A percentile compares a stretch with the other conserved stretches of the same genome.
Conservation (phyloP, 169 alveolate species). For the Babesia ovata region DNA sequence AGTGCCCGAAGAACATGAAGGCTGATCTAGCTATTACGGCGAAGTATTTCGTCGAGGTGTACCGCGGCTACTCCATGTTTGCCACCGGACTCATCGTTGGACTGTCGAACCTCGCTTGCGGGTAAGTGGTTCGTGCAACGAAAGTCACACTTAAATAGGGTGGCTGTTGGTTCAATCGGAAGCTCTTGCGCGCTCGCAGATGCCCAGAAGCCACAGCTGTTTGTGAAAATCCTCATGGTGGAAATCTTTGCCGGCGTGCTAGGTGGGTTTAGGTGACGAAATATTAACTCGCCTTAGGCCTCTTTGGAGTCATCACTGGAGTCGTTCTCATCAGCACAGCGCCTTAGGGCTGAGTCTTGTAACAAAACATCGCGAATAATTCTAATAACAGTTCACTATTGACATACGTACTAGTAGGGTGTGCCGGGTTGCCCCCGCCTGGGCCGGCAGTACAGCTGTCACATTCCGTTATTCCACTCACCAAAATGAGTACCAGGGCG, state of each 20-base stretch:
- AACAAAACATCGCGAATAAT: slow-evolving; percentile 2
- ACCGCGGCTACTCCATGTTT: slow-evolving; percentile 93
- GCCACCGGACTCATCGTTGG: slow-evolving; percentile 99
- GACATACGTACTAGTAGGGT: not conserved
- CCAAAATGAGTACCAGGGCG: slow-evolving; percentile 81
- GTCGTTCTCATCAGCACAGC: slow-evolving; percentile 38
- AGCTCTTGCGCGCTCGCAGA: slow-evolving; percentile 99
- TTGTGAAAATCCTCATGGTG: slow-evolving; percentile 96
- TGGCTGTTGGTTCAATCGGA: slow-evolving; percentile 99
- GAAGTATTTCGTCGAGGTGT: slow-evolving; percentile 74
- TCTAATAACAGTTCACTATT: not conserved
- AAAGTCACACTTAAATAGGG: slow-evolving; percentile 51
- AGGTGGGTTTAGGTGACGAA: slow-evolving; percentile 76
- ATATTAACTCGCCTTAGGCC: slow-evolving; percentile 26
- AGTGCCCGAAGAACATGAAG: slow-evolving; percentile 67
- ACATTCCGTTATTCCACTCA: slow-evolving; percentile 1
- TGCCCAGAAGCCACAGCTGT: slow-evolving; percentile 98
- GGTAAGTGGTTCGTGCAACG: slow-evolving; percentile 73
- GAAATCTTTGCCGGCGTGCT: slow-evolving; percentile 99
- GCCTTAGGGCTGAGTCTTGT: slow-evolving; percentile 2
- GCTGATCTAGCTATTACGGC: slow-evolving; percentile 55
- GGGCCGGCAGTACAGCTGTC: not conserved
- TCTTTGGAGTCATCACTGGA: slow-evolving; percentile 93
- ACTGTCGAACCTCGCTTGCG: slow-evolving; percentile 96
- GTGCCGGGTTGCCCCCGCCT: not conserved